These are phyloP conservation scores for Zangia roseola DNA, from an alignment of 768 basidiomycete species.

Conservation along the genomic window DNA sequence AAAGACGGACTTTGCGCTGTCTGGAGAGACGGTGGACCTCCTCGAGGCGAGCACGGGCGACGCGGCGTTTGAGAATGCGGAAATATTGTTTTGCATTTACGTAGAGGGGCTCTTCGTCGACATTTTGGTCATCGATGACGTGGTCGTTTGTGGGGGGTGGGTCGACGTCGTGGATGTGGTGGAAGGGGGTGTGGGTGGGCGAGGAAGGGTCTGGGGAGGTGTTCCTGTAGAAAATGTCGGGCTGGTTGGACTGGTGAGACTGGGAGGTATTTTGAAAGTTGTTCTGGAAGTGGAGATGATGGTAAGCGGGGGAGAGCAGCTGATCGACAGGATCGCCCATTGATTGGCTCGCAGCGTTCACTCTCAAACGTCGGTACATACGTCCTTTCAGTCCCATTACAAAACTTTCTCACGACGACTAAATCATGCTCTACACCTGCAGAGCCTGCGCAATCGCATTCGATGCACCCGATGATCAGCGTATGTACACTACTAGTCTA, in stretches of 20 bases:
- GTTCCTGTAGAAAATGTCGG: conserved; percentile 32
- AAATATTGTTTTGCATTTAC: conserved; percentile 99
- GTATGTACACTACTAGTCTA: no score
- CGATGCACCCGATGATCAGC: conserved; percentile 76
- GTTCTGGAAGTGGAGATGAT: conserved; percentile 39
- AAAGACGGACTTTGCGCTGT: conserved; percentile 75
- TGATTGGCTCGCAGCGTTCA: conserved; percentile 45
- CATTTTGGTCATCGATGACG: conserved; percentile 38
- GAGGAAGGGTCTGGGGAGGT: conserved; percentile 32
- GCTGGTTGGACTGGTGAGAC: conserved; percentile 21
- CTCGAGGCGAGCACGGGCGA: conserved; percentile 87
- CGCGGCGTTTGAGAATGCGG: conserved; percentile 93
- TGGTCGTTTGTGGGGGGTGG: conserved; percentile 18
- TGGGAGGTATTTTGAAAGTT: conserved; percentile 22
- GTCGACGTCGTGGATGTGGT: conserved; percentile 28
- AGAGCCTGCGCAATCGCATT: conserved; percentile 91
- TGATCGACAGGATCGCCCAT: conserved; percentile 59
- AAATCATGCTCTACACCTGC: conserved; percentile 69
- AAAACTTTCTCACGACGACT: neutral
- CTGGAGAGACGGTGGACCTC: conserved; percentile 91
- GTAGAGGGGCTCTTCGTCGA: conserved; percentile 97
- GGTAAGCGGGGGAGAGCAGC: conserved; percentile 59
- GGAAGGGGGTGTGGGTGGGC: conserved; percentile 31
- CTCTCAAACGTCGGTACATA: conserved; percentile 19
- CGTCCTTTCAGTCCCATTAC: no score